A percentile compares a stretch with the other conserved stretches of the same genome.
Evolutionary conservation across 129 eudicot species (phyloP).

Genomic region (Dittrichia graveolens): DNA sequence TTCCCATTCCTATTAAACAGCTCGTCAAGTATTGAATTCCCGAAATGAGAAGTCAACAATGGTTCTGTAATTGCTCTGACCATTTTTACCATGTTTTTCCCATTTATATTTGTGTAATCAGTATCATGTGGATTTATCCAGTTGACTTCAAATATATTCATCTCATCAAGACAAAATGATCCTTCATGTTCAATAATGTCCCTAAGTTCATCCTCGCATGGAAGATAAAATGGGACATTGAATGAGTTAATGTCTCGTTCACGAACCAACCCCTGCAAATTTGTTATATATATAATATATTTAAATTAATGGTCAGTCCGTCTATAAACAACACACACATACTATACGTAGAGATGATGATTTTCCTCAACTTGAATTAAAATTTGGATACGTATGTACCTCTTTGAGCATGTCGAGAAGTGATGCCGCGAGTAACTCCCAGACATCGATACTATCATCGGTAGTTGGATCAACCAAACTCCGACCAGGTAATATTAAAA

Average conservation of each 20-base stretch:
- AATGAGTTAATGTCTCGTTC: not conserved
- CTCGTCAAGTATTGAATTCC: slow-evolving; percentile 20
- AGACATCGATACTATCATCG: not conserved
- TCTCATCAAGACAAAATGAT: not conserved
- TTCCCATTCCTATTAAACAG: slow-evolving; percentile 15
- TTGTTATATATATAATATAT: not conserved
- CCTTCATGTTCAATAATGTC: not conserved
- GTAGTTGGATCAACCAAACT: not conserved
- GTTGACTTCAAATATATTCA: not conserved
- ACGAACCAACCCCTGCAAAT: not conserved
- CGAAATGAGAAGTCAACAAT: slow-evolving; percentile 31
- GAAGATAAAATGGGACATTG: not conserved
- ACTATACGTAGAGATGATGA: too few species aligned
- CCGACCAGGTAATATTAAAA: slow-evolving; percentile 23
- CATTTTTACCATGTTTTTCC: not conserved
- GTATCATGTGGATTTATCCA: not conserved
- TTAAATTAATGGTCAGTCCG: not conserved
- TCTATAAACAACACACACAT: too few species aligned
- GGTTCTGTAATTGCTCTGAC: slow-evolving; percentile 29
- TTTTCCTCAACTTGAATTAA: not conserved
- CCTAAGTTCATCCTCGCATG: slow-evolving; percentile 2
- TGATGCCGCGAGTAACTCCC: slow-evolving; percentile 24
- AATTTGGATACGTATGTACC: not conserved
- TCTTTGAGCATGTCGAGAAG: slow-evolving; percentile 16
- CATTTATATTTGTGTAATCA: slow-evolving; percentile 4